Evolutionary conservation across 345 rosid genomes (phyloP).

Genomic region (Adansonia digitata): DNA sequence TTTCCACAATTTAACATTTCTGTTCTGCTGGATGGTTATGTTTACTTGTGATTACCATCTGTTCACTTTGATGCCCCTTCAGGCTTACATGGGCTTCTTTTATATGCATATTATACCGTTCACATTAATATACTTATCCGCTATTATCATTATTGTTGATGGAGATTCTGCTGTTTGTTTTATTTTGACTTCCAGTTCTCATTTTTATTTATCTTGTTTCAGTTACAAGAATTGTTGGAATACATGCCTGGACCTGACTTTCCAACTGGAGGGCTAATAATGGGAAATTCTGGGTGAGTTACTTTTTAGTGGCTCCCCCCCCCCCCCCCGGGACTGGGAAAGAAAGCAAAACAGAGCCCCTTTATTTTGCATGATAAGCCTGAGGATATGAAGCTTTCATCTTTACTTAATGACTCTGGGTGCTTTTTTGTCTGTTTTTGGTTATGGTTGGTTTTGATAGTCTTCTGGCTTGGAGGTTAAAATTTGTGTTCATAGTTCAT

Average conservation of each 20-base stretch:
- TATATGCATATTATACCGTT: not conserved
- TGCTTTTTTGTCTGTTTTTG: not conserved
- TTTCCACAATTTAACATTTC: not conserved
- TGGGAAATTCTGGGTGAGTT: slow-evolving; percentile 92
- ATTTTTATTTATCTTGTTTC: slow-evolving; percentile 22
- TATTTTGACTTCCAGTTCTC: slow-evolving; percentile 6
- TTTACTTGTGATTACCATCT: not conserved
- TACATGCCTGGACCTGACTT: slow-evolving; percentile 99
- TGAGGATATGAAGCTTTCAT: not conserved
- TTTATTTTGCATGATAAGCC: not conserved
- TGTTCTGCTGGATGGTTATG: not conserved
- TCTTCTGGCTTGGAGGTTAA: not conserved
- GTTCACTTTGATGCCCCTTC: not conserved
- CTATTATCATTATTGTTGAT: not conserved
- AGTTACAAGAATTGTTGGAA: slow-evolving; percentile 95
- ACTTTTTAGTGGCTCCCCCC: too few relatives aligned
- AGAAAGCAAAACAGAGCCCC: not conserved
- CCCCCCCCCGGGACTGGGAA: not conserved
- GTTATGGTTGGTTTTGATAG: not conserved
- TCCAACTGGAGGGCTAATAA: slow-evolving; percentile 93
- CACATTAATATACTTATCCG: not conserved
- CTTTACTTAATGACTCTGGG: not conserved
- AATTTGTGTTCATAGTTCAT: not conserved
- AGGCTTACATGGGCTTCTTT: not conserved
- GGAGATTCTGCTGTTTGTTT: not conserved